A percentile compares a stretch with the other conserved stretches of the same genome.
phyloP scores from a whole-genome alignment of 2,329 filamentous ascomycete genomes.

The Fusarium brevicatenulatum region DNA sequence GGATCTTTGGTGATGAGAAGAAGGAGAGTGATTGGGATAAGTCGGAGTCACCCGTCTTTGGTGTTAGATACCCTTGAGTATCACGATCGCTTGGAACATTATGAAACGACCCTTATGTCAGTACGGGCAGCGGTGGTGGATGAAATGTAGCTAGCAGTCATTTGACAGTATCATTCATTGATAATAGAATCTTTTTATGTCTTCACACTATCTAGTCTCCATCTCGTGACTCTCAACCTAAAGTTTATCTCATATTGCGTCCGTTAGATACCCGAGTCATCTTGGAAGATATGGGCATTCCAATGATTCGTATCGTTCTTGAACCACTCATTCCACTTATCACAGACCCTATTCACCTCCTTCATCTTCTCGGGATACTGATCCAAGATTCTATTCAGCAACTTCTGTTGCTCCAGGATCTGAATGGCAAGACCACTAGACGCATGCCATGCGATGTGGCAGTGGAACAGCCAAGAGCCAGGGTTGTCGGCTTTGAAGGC shows the following conservation, averaged over 20 bases:
- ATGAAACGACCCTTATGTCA: not conserved
- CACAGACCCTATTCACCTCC: conserved; percentile 18
- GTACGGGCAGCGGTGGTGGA: not conserved
- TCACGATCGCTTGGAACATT: not conserved
- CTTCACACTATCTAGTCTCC: not conserved
- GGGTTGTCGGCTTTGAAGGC: conserved; percentile 21
- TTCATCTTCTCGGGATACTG: conserved; percentile 7
- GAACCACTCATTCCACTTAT: conserved; percentile 26
- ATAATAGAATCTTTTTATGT: not conserved
- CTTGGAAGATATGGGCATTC: conserved; percentile 10
- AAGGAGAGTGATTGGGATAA: conserved; percentile 59
- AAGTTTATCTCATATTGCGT: rapidly evolving
- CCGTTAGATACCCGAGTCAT: conserved; percentile 3
- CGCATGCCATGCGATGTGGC: conserved; percentile 22
- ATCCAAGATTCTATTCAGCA: conserved; percentile 10
- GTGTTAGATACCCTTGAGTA: conserved; percentile 52
- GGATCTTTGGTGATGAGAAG: conserved; percentile 61
- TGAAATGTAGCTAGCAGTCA: not conserved
- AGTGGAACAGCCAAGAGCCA: conserved; percentile 23
- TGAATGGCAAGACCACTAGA: conserved; percentile 19
- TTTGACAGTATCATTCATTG: not conserved
- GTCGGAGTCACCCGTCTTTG: conserved; percentile 54
- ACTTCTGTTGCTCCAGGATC: conserved; percentile 14
- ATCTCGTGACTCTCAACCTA: too few relatives aligned
- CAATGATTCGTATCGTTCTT: conserved; percentile 1